Evolutionary conservation across 805 yeast species (phyloP), one percentile per base, ranked within the genome.

Genomic region (Ogataea saltuana): DNA sequence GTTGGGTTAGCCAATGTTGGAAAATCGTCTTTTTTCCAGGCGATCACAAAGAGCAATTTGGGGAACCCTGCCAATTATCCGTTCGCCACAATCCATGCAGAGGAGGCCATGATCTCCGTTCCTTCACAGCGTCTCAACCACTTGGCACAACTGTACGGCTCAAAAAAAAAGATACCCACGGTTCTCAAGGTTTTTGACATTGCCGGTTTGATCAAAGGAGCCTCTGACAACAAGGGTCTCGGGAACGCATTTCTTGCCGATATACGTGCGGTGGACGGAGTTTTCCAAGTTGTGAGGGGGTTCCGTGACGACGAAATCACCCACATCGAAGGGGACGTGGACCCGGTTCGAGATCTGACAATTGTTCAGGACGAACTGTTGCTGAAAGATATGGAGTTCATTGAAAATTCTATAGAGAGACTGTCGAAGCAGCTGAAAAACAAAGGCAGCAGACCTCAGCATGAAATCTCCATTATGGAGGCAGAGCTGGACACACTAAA

Each of bases 391-490:
- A 70, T 83, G 69, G 88, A 83, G 61, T 81, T 60, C 62, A 85
- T 90, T 54, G 81, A 81, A 60, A 90, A 88, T 34, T 75, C 84
- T 9, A 25, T 59, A 3, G 67, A 60, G 29, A 58, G 74, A 83
- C 65, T 79, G 76, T 63, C 95, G 78, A 74, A 82, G 78, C 60
- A 78, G 81, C 54, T 88, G 80, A 65, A 87, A 83, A 74, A 78
- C 82, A 67, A 83, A 86, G 67, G 84, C 72, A 72, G 84, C 87
- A 73, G 96, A 93, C 63, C 96, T 88, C 49, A 96, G 3, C 51
- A 46, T 31, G 65, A 62, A 31, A 40, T 53, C n/a, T 39, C 86
- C 68, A 79, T 88, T 28, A 72, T 90, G 63, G 97, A 91, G 69
- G 86, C 84, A 51, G 90, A 91, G 72, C 83, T 81, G 63, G 84